Evolutionary conservation across 108 stramenopile species (phyloP).

Genomic region (Cyclotella cryptica): DNA sequence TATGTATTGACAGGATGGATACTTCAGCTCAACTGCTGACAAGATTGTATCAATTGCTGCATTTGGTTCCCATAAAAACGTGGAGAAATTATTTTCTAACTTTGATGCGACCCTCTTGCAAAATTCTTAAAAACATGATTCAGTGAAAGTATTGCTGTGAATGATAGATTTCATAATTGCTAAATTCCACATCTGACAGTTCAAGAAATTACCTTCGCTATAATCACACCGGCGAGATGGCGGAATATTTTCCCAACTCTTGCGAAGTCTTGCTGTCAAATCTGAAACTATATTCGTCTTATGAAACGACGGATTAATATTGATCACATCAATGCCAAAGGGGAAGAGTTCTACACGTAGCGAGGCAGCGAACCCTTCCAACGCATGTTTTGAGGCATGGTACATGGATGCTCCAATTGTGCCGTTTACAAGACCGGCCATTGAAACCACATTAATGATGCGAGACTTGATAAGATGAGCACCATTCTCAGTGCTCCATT

Average conservation of each 20-base stretch:
- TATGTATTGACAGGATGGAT: slow-evolving; percentile 1
- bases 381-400: neutral
- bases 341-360: neutral
- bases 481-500: neutral
- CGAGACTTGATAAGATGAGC: neutral
- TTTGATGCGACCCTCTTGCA: neutral
- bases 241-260: neutral
- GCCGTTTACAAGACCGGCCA: neutral
- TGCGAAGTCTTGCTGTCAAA: neutral
- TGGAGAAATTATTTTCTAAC: neutral
- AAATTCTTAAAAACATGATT: neutral
- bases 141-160: neutral
- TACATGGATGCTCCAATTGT: neutral
- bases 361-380: neutral
- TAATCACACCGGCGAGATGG: neutral
- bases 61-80: neutral
- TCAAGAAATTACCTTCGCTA: neutral
- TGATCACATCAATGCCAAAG: neutral
- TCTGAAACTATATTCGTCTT: slow-evolving; percentile 1
- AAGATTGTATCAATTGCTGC: neutral
- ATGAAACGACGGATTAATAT: slow-evolving; percentile 2
- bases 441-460: neutral
- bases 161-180: neutral
- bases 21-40: neutral
- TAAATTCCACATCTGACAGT: neutral